These are phyloP conservation scores for Tephrocybe sp. DNA, from an alignment of 768 basidiomycete genomes.

Conservation along the genomic window DNA sequence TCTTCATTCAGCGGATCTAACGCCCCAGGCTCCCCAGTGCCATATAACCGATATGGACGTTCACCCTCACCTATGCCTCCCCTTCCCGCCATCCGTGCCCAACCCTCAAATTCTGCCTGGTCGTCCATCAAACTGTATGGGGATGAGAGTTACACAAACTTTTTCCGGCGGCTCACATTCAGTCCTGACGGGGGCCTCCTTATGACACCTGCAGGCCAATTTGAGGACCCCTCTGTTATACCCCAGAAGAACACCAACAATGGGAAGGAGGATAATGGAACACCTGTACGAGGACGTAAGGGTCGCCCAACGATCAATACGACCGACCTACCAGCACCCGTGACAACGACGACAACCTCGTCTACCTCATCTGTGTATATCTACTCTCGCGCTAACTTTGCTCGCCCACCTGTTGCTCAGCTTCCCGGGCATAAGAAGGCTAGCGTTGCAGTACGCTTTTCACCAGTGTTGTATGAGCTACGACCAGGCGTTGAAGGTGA, in stretches of 20 bases:
- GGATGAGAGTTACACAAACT: slow-evolving; percentile 92
- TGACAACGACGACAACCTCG: slow-evolving; percentile 33
- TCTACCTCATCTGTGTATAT: slow-evolving; percentile 75
- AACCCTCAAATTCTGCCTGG: slow-evolving; percentile 51
- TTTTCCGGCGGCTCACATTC: slow-evolving; percentile 92
- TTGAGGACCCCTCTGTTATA: slow-evolving; percentile 82
- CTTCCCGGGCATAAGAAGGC: slow-evolving; percentile 96
- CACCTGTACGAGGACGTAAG: slow-evolving; percentile 58
- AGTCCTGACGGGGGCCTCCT: slow-evolving; percentile 93
- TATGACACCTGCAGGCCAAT: slow-evolving; percentile 94
- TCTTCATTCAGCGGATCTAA: slow-evolving; percentile 81
- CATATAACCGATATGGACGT: slow-evolving; percentile 65
- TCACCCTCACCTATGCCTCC: slow-evolving; percentile 91
- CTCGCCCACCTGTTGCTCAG: slow-evolving; percentile 89
- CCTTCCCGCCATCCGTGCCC: slow-evolving; percentile 86
- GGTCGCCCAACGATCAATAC: slow-evolving; percentile 42
- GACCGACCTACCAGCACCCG: slow-evolving; percentile 30
- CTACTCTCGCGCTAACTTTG: slow-evolving; percentile 93
- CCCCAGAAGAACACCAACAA: slow-evolving; percentile 20
- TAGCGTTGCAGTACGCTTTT: slow-evolving; percentile 91
- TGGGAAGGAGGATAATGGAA: slow-evolving; percentile 32
- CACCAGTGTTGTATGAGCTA: slow-evolving; percentile 91
- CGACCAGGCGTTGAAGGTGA: slow-evolving; percentile 51
- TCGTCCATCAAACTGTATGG: slow-evolving; percentile 82
- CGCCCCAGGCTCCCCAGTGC: slow-evolving; percentile 72